Conservation (phyloP, 2,329 filamentous ascomycete genomes). For the Samsoniella hepiali region DNA sequence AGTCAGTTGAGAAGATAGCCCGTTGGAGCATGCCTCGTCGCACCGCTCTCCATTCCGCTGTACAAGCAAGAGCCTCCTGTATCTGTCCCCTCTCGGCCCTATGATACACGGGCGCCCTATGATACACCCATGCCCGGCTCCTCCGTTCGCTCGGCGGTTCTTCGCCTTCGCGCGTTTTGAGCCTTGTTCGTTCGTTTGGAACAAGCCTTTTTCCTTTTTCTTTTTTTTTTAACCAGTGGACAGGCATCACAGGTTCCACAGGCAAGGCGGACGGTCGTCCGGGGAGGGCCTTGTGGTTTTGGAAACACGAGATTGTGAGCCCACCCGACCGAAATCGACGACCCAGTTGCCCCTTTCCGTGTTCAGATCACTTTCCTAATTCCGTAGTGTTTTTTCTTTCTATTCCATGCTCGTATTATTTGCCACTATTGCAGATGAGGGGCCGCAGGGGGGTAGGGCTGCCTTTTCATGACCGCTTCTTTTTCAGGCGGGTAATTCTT, state of each 20-base stretch:
- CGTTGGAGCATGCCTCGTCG: no score
- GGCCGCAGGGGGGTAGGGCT: background rate
- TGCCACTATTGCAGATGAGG: background rate
- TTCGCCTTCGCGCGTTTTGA: no score
- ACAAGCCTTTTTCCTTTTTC: background rate
- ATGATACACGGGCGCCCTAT: background rate
- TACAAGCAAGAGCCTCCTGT: no score
- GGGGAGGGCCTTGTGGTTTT: background rate
- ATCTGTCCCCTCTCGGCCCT: background rate
- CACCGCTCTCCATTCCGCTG: no score
- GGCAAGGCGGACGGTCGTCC: background rate
- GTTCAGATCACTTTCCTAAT: background rate
- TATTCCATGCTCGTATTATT: background rate
- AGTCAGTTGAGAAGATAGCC: no score
- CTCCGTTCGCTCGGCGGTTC: background rate
- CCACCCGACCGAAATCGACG: background rate
- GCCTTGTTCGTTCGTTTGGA: background rate
- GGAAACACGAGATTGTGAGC: constrained; percentile 10
- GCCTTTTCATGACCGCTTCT: background rate
- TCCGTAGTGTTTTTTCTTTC: background rate
- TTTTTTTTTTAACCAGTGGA: background rate
- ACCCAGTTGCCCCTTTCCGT: background rate
- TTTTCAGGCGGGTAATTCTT: background rate
- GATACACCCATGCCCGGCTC: background rate
- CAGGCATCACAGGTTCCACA: constrained; percentile 3